Conservation (phyloP, 495 filamentous ascomycete species). For the Hypoxylon crocopeplum region DNA sequence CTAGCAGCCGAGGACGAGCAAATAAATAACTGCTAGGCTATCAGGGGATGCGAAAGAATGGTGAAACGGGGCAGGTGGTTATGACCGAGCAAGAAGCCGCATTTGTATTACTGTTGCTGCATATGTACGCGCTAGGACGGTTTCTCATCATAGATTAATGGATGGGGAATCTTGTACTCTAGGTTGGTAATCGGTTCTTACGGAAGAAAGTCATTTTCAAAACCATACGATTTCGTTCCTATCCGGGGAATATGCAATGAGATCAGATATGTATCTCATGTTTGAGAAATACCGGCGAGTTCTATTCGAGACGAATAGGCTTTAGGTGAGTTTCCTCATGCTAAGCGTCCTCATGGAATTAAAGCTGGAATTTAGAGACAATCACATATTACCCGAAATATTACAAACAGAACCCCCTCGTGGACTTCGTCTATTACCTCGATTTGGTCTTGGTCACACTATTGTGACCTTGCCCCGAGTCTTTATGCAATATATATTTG, state of each 20-base stretch:
- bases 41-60: conserved; percentile 21
- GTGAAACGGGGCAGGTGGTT: conserved; percentile 50
- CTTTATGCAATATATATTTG: too few species aligned
- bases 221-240: conserved; percentile 9
- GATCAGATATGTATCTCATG: too few species aligned
- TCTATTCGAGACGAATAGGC: conserved; percentile 52
- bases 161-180: conserved; percentile 53
- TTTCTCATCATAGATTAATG: conserved; percentile 53
- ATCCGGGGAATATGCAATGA: neutral
- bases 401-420: too few species aligned
- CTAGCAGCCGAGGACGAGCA: conserved; percentile 39
- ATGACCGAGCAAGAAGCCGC: conserved; percentile 45
- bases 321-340: too few species aligned
- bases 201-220: conserved; percentile 26
- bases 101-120: conserved; percentile 50
- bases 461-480: too few species aligned
- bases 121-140: conserved; percentile 45
- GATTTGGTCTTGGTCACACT: too few species aligned
- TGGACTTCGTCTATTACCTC: too few species aligned
- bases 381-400: too few species aligned
- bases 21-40: conserved; percentile 37
- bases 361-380: too few species aligned
- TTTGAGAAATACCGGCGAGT: too few species aligned
- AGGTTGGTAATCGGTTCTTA: conserved; percentile 46
- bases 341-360: too few species aligned